These are phyloP conservation scores for Arthrobotrys megalospora DNA, from an alignment of 2,329 filamentous ascomycete genomes.

Conservation along the genomic window DNA sequence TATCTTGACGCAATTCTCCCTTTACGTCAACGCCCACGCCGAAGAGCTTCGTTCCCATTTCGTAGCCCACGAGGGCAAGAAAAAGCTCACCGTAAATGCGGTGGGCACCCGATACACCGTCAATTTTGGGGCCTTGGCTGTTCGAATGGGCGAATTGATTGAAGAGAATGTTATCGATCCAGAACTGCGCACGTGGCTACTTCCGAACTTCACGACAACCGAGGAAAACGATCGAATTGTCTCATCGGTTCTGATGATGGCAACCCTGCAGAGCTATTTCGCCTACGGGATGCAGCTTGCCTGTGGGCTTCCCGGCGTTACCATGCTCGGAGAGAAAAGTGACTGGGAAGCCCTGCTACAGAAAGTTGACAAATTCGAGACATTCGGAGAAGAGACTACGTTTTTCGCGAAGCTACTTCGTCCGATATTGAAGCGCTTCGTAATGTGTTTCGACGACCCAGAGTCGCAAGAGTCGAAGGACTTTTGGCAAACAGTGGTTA, in stretches of 20 bases:
- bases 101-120: slow-evolving; percentile 61
- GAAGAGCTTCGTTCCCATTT: slow-evolving; percentile 69
- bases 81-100: slow-evolving; percentile 67
- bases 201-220: slow-evolving; percentile 72
- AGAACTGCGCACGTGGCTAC: slow-evolving; percentile 69
- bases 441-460: slow-evolving; percentile 69
- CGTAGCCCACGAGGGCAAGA: slow-evolving; percentile 68
- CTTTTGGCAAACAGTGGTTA: slow-evolving; percentile 69
- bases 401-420: slow-evolving; percentile 68
- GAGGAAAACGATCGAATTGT: slow-evolving; percentile 68
- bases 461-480: slow-evolving; percentile 65
- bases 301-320: slow-evolving; percentile 73
- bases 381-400: slow-evolving; percentile 69
- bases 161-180: slow-evolving; percentile 68
- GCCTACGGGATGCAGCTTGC: slow-evolving; percentile 64
- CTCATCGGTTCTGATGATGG: slow-evolving; percentile 72
- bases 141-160: slow-evolving; percentile 68
- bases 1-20: slow-evolving; percentile 70
- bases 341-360: slow-evolving; percentile 70
- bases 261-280: slow-evolving; percentile 71
- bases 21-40: slow-evolving; percentile 70
- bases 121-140: slow-evolving; percentile 66
- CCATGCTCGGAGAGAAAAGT: slow-evolving; percentile 69
- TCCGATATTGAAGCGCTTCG: slow-evolving; percentile 70
- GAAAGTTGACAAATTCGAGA: slow-evolving; percentile 69